A percentile compares a stretch with the other conserved stretches of the same genome.
Evolutionary conservation across 345 rosid species (phyloP).

Genomic region (Salix dunnii): DNA sequence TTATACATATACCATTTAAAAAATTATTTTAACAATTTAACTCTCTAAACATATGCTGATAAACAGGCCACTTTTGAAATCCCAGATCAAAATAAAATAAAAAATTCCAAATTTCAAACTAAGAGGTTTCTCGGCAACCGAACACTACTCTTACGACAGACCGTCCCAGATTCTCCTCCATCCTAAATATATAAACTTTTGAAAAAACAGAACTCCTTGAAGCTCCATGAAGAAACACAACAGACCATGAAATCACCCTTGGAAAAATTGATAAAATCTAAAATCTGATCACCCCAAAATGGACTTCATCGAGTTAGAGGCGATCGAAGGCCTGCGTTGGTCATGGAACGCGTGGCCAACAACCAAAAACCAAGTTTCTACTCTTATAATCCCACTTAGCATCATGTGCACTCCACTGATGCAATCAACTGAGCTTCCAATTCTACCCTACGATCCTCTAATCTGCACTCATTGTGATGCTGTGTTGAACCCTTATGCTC

Average conservation of each 20-base stretch:
- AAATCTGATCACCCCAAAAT: constrained; percentile 21
- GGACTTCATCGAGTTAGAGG: constrained; percentile 89
- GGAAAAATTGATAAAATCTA: not conserved
- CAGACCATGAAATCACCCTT: not conserved
- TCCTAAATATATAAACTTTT: not conserved
- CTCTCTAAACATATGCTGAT: no score
- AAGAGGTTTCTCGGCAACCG: not conserved
- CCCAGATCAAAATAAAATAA: not conserved
- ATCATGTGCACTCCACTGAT: constrained; percentile 80
- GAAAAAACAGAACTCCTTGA: not conserved
- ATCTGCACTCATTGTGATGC: constrained; percentile 66
- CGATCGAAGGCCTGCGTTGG: constrained; percentile 93
- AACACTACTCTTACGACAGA: constrained; percentile 5
- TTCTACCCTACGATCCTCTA: constrained; percentile 80
- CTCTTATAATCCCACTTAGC: constrained; percentile 68
- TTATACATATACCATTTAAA: no score
- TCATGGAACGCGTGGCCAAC: constrained; percentile 98
- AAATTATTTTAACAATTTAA: no score
- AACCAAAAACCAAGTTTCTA: constrained; percentile 48
- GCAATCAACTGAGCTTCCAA: constrained; percentile 77
- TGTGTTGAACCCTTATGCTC: constrained; percentile 80
- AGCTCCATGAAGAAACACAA: no score
- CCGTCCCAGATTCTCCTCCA: not conserved
- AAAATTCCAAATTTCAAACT: not conserved
- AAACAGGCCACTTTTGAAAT: not conserved